phyloP scores from a whole-genome alignment of 2,329 filamentous ascomycete genomes.

The Whalleya microplaca region DNA sequence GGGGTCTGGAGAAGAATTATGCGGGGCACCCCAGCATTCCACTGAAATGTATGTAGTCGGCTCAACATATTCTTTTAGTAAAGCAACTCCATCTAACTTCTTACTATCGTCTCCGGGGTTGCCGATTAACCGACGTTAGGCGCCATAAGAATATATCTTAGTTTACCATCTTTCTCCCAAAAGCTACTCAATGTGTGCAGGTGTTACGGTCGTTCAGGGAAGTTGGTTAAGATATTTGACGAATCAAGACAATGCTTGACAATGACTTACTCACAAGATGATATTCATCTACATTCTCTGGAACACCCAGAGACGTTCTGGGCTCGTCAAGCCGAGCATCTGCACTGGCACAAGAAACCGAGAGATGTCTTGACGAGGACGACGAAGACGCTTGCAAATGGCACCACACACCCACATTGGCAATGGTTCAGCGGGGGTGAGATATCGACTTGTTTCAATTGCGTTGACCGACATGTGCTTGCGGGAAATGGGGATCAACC shows the following conservation, averaged over 20 bases:
- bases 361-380: slow-evolving; percentile 61
- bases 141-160: not conserved
- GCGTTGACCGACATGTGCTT: slow-evolving; percentile 84
- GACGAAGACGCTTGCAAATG: slow-evolving; percentile 66
- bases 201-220: not conserved
- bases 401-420: slow-evolving; percentile 75
- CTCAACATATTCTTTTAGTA: not conserved
- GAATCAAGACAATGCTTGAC: slow-evolving; percentile 1
- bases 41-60: not conserved
- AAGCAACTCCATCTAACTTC: not conserved
- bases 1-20: not conserved
- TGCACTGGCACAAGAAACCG: slow-evolving; percentile 82
- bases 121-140: not conserved
- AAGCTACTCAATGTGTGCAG: not conserved
- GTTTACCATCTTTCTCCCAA: not conserved
- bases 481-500: slow-evolving; percentile 73
- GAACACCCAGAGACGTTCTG: slow-evolving; percentile 75
- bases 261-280: slow-evolving; percentile 52
- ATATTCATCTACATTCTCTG: slow-evolving; percentile 61
- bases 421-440: slow-evolving; percentile 88
- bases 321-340: slow-evolving; percentile 70
- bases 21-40: too few relatives aligned
- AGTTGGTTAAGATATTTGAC: not conserved
- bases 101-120: not conserved
- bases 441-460: slow-evolving; percentile 92